Conservation (phyloP, 2,329 filamentous ascomycete species). For the Exophiala calicioides region DNA sequence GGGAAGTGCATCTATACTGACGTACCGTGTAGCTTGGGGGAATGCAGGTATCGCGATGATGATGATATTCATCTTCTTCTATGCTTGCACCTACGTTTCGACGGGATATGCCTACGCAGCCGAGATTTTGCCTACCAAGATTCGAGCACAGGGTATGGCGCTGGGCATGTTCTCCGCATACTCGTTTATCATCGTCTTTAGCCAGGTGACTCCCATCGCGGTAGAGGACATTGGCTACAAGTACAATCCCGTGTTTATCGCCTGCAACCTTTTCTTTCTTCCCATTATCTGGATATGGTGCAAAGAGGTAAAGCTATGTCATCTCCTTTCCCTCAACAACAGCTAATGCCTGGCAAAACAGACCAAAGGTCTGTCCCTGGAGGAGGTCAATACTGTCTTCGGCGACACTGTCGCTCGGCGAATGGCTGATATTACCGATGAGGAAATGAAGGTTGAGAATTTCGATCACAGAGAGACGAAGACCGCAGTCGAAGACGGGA, state of each 20-base stretch:
- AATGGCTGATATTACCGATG: no score
- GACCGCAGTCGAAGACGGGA: no score
- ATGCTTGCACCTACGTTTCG: not conserved
- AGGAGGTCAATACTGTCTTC: no score
- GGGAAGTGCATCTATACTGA: no score
- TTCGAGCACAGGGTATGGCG: conserved; percentile 8
- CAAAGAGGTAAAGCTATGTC: not conserved
- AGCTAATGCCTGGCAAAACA: no score
- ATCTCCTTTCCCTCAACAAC: no score
- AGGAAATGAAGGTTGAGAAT: no score
- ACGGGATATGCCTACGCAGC: conserved; percentile 3
- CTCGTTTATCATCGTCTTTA: not conserved
- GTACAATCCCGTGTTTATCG: not conserved
- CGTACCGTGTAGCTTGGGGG: not conserved
- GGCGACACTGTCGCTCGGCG: no score
- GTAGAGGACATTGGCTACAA: not conserved
- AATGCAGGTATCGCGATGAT: not conserved
- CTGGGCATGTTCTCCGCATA: conserved; percentile 11
- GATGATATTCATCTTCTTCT: not conserved
- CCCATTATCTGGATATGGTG: not conserved
- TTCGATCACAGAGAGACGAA: no score
- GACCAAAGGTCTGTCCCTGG: no score
- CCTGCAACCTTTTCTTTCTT: not conserved
- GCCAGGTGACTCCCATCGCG: not conserved
- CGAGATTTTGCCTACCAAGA: conserved; percentile 11